Percentiles rank a stretch among this genome's conserved stretches.
These are phyloP conservation scores for Laetiporus sulphureus DNA, from an alignment of 1,284 basidiomycete species.

Conservation along the genomic window DNA sequence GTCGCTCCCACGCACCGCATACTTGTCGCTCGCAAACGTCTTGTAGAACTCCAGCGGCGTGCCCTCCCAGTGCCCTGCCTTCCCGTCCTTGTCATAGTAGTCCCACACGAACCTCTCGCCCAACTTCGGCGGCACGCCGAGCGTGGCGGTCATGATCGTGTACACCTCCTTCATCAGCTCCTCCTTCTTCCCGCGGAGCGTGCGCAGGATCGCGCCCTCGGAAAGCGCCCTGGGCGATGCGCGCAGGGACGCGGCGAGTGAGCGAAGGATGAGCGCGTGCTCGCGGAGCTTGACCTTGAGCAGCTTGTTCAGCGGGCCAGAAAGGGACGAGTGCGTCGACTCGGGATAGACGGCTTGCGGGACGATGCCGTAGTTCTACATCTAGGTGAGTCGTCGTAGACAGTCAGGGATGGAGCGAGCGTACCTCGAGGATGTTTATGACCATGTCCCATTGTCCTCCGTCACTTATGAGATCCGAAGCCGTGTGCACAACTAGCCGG, in stretches of 20 bases:
- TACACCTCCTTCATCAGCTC: constrained; percentile 82
- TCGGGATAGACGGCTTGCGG: constrained; percentile 85
- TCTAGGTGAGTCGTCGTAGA: background rate
- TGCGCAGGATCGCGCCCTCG: constrained; percentile 32
- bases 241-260: constrained; percentile 46
- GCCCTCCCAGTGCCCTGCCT: constrained; percentile 70
- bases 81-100: constrained; percentile 79
- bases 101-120: constrained; percentile 80
- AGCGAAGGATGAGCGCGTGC: constrained; percentile 78
- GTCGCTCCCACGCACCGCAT: constrained; percentile 38
- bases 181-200: constrained; percentile 76
- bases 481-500: constrained; percentile 74
- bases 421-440: constrained; percentile 73
- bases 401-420: constrained; percentile 7
- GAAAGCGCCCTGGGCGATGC: constrained; percentile 32
- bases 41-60: constrained; percentile 80
- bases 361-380: constrained; percentile 74
- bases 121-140: constrained; percentile 79
- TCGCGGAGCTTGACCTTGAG: constrained; percentile 90
- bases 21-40: constrained; percentile 36
- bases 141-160: constrained; percentile 78
- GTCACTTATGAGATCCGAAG: constrained; percentile 78
- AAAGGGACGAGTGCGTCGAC: constrained; percentile 75
- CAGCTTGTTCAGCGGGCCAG: constrained; percentile 68
- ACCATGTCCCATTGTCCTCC: constrained; percentile 97